A percentile compares a stretch with the other conserved stretches of the same genome.
Evolutionary conservation across 2,329 filamentous ascomycete genomes (phyloP).

Genomic region (Fusarium udum): DNA sequence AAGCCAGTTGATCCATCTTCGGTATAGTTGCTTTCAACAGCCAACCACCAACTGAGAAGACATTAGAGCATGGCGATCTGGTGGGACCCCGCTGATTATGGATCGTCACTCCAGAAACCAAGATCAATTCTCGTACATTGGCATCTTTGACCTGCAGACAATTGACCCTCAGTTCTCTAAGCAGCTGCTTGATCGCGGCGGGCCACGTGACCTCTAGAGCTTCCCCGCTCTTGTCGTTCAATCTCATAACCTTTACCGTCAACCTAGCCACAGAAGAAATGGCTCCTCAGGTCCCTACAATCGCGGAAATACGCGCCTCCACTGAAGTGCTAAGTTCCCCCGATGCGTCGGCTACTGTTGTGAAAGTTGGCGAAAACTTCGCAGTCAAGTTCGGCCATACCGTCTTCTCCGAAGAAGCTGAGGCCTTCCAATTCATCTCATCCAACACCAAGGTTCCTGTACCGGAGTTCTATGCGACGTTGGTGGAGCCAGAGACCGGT

Average conservation of each 20-base stretch:
- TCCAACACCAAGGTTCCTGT: neutral
- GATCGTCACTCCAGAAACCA: neutral
- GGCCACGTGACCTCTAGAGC: neutral
- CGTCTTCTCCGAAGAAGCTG: neutral
- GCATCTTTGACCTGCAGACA: neutral
- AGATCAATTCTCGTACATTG: neutral
- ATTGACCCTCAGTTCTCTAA: neutral
- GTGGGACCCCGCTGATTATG: rapidly evolving
- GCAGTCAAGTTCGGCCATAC: neutral
- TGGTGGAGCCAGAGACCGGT: neutral
- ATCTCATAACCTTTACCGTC: rapidly evolving
- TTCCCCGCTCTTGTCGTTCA: neutral
- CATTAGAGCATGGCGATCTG: neutral
- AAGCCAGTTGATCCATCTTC: neutral
- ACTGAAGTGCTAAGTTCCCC: rapidly evolving
- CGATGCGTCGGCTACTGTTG: neutral
- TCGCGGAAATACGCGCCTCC: neutral
- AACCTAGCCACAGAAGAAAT: neutral
- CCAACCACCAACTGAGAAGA: neutral
- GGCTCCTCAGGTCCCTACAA: rapidly evolving
- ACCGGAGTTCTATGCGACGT: neutral
- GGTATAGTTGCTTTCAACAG: rapidly evolving
- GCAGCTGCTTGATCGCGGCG: neutral
- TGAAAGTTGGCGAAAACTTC: rapidly evolving
- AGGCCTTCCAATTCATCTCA: neutral